Conservation (phyloP, 768 basidiomycete species). For the Russula sp. region DNA sequence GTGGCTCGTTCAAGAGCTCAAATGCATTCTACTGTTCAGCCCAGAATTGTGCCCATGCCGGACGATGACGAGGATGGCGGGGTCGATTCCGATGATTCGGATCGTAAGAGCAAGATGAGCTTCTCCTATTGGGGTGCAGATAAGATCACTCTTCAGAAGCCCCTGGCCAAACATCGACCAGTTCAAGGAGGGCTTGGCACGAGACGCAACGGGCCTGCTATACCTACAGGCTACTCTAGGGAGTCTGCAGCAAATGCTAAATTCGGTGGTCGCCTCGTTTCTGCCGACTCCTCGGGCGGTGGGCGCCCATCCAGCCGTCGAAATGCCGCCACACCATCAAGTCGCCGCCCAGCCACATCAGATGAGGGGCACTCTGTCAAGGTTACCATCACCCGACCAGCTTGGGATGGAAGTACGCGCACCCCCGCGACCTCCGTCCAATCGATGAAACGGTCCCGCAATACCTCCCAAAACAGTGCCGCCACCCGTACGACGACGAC, state of each 20-base stretch:
- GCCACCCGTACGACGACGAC: constrained; percentile 37
- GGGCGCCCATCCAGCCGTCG: constrained; percentile 60
- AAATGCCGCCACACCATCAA: constrained; percentile 42
- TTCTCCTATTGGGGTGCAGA: constrained; percentile 93
- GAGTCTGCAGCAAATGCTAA: constrained; percentile 90
- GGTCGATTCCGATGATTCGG: constrained; percentile 76
- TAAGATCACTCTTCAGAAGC: constrained; percentile 82
- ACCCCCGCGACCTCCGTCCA: constrained; percentile 30
- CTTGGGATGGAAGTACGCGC: constrained; percentile 62
- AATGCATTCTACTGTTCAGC: constrained; percentile 50
- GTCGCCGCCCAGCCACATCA: constrained; percentile 40
- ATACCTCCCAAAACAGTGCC: constrained; percentile 68
- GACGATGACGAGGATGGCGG: constrained; percentile 54
- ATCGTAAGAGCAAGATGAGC: constrained; percentile 89
- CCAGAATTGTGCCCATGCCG: constrained; percentile 63
- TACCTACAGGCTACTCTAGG: constrained; percentile 57
- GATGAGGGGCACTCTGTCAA: constrained; percentile 62
- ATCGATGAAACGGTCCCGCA: constrained; percentile 55
- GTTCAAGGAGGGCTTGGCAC: constrained; percentile 27
- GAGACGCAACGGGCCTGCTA: constrained; percentile 37
- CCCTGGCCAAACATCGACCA: constrained; percentile 47
- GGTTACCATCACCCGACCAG: constrained; percentile 69
- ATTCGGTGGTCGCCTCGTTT: constrained; percentile 79
- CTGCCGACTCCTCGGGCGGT: constrained; percentile 46
- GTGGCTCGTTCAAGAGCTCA: constrained; percentile 67